These are phyloP conservation scores for Coniochaeta pulveracea DNA, from an alignment of 2,329 filamentous ascomycete genomes.

Conservation along the genomic window DNA sequence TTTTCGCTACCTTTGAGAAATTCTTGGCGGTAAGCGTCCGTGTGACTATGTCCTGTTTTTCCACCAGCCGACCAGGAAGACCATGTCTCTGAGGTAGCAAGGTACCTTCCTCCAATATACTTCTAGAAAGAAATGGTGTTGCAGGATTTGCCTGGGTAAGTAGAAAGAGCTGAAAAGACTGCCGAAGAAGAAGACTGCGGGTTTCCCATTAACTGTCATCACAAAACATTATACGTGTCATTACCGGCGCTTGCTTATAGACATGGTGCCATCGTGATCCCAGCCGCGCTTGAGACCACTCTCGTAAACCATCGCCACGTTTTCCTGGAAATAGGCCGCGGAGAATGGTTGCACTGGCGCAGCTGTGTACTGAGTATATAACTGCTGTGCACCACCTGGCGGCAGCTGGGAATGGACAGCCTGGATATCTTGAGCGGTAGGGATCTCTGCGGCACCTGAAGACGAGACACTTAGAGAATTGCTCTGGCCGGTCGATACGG, in stretches of 20 bases:
- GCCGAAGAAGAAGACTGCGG: no score
- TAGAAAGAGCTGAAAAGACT: no score
- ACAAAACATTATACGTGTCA: constrained; percentile 2
- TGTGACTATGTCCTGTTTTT: no score
- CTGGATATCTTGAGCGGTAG: constrained; percentile 41
- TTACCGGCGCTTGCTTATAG: constrained; percentile 12
- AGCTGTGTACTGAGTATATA: constrained; percentile 38
- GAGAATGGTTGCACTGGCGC: constrained; percentile 48
- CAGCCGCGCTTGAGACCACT: constrained; percentile 51
- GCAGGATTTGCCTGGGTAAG: no score
- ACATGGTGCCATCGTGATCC: constrained; percentile 37
- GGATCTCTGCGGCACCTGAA: constrained; percentile 41
- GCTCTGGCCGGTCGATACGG: constrained; percentile 30
- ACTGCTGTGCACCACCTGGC: constrained; percentile 27
- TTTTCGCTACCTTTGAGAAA: no score
- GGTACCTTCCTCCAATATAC: no score
- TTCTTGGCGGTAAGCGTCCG: no score
- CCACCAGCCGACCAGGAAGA: no score
- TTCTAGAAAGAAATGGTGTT: no score
- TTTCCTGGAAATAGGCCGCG: constrained; percentile 64
- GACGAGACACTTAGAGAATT: constrained; percentile 42
- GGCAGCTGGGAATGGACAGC: constrained; percentile 32
- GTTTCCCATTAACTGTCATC: no score
- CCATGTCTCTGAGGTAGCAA: no score
- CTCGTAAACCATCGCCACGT: constrained; percentile 58